Base-by-base conservation (phyloP, 148 eudicot genomes). In the Amaranthus hypochondriacus region DNA sequence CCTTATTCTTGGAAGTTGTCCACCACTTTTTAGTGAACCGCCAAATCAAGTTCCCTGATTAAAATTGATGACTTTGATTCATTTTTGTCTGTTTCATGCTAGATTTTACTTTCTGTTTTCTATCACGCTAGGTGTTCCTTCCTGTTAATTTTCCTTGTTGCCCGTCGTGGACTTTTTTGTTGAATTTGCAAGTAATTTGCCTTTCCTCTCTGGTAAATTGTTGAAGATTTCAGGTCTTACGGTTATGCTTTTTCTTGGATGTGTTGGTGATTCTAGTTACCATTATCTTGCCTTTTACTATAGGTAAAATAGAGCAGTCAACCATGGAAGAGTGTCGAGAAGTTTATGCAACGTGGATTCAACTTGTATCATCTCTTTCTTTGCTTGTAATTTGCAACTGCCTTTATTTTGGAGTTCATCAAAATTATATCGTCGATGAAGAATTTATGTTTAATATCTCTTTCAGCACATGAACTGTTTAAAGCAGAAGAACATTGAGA, bases 291-390 rank as follows among this genome's bases (percentile, higher is more conserved):
- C 54, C 48, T 67, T 61, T 46, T n/a, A 15, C 48, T 49, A 57
- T 86, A 94, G 98, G 98, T 72, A 94, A 89, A 78, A 94, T 94
- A 79, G 97, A 91, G 81, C 92, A 91, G 80, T 81, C 87, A 74
- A 91, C 98, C 39, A 56, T 91, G 67, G 98, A 94, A 18, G 98
- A 94, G 81, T 84, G 89, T 75, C 92, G 95, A 56, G 98, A 89
- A 79, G 89, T 89, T 79, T 88, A 77, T 72, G 84, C 83, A 9
- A 79, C 76, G 69, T 94, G 97, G 97, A 91, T 94, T 70, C 73
- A 89, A 74, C 88, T 81, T 60, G 98, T 94, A 89, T 58, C 28
- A 51, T 82, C 70, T 81, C 73, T 71, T 57, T 81, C 73, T 71
- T 57, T 72, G 69, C 56, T 44, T 65, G 60, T 81, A 6, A 5